Evolutionary conservation across 768 basidiomycete genomes (phyloP).

Genomic region (Podaxis sp.): DNA sequence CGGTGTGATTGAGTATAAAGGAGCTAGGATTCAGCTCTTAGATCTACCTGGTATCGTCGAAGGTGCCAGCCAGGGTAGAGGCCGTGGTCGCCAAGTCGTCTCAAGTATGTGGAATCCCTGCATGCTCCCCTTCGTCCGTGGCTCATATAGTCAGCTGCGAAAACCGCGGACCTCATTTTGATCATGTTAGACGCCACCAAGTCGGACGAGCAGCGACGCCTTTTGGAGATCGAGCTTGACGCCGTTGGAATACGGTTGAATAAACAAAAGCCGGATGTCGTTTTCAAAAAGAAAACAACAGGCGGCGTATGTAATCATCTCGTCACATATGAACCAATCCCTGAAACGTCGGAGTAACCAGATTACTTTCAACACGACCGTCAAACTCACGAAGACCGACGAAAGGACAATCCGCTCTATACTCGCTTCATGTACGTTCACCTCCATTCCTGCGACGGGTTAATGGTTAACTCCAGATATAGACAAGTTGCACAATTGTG

Average conservation of each 20-base stretch:
- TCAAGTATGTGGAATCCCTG: conserved; percentile 54
- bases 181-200: conserved; percentile 94
- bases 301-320: conserved; percentile 67
- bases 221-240: conserved; percentile 92
- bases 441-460: background rate
- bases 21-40: conserved; percentile 86
- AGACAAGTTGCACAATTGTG: conserved; percentile 93
- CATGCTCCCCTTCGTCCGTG: background rate
- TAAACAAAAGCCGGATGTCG: conserved; percentile 86
- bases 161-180: conserved; percentile 91
- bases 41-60: conserved; percentile 97
- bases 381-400: conserved; percentile 92
- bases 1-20: conserved; percentile 95
- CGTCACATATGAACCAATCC: background rate
- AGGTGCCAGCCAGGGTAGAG: conserved; percentile 86
- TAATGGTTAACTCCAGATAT: background rate
- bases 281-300: conserved; percentile 91
- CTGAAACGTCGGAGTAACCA: conserved; percentile 25
- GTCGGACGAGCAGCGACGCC: conserved; percentile 83
- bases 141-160: conserved; percentile 49
- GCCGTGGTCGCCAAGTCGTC: conserved; percentile 94
- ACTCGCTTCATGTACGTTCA: conserved; percentile 71
- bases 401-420: conserved; percentile 94
- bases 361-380: conserved; percentile 92
- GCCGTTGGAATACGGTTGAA: conserved; percentile 96